These are phyloP conservation scores for Trichoderma lentiforme DNA, from an alignment of 2,329 filamentous ascomycete species.

Conservation along the genomic window DNA sequence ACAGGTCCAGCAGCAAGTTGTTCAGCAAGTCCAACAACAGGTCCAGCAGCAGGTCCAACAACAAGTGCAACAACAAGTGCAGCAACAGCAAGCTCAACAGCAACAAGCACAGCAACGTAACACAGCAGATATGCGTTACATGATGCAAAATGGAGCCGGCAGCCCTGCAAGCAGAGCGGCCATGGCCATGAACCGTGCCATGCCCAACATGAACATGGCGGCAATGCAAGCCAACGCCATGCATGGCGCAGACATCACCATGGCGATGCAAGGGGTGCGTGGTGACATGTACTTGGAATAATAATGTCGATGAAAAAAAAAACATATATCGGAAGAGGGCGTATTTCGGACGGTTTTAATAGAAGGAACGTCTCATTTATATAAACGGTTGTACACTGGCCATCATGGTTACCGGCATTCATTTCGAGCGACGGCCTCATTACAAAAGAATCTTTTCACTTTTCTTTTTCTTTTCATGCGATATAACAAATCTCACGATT, in stretches of 20 bases:
- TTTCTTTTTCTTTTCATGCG: neutral
- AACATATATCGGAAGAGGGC: neutral
- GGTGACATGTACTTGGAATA: constrained; percentile 52
- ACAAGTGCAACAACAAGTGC: constrained; percentile 28
- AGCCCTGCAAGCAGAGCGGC: constrained; percentile 36
- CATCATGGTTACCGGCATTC: neutral
- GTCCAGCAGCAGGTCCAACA: constrained; percentile 20
- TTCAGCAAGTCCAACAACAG: neutral
- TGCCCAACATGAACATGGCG: constrained; percentile 45
- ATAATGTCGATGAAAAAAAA: constrained; percentile 17
- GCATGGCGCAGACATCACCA: constrained; percentile 43
- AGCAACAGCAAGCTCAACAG: constrained; percentile 18
- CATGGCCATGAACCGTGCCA: constrained; percentile 42
- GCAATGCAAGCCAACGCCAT: constrained; percentile 39
- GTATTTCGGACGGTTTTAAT: constrained; percentile 4
- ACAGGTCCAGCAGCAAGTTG: constrained; percentile 21
- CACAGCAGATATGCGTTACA: constrained; percentile 38
- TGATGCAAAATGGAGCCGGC: constrained; percentile 41
- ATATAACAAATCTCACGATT: constrained; percentile 29
- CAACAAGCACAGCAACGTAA: constrained; percentile 21
- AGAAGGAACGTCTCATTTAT: constrained; percentile 2
- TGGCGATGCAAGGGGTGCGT: constrained; percentile 45
- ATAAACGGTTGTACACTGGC: neutral
- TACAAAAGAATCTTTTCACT: neutral
- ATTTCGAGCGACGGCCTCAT: constrained; percentile 4